Base-by-base conservation (phyloP, 441 rosid species). In the Adansonia gregorii region DNA sequence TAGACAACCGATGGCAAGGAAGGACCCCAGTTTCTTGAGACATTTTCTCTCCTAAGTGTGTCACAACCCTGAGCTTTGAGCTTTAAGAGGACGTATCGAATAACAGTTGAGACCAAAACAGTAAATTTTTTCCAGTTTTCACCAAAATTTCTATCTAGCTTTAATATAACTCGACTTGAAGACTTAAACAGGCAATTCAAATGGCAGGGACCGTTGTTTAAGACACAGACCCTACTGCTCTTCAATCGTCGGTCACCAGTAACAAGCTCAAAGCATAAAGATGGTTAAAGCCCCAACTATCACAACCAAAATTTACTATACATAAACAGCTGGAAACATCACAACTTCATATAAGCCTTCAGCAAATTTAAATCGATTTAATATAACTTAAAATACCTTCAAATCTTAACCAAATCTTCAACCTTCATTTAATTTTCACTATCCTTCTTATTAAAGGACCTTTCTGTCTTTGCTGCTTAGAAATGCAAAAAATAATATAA, bases 141-240 rank as follows among this genome's bases (percentile, higher is more conserved):
- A 80, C 74, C 68, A 69, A 79, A 80, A 85, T 78, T 71, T 82
- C 78, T 20, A 79, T 67, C 81, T 81, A 83, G 82, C 91, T 87
- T 82, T 83, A 79, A 77, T 74, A 82, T 74, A 82, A 83, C 86
- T 94, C 93, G 89, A 91, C 94, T 79, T 59, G 59, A 78, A 76
- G 86, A 87, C 84, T 79, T 78, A 80, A 84, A 85, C 73, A 76
- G 82, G 41, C 76, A 66, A 79, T 74, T 71, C 84, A 35, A 87
- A 82, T 87, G 89, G 89, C 83, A 89, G 96, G 94, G 95, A 85
- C 93, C 94, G 83, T 83, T 80, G 78, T 77, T 73, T 70, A 22
- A 68, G 87, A 82, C 80, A 80, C 81, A 78, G 84, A 80, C 84
- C 84, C 80, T 63, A 79, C 77, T 76, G 80, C 82, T 73, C 79